Evolutionary conservation across 139 green algal genomes (phyloP), one percentile per base, ranked within the genome.

Genomic region (Chlorella sorokiniana): DNA sequence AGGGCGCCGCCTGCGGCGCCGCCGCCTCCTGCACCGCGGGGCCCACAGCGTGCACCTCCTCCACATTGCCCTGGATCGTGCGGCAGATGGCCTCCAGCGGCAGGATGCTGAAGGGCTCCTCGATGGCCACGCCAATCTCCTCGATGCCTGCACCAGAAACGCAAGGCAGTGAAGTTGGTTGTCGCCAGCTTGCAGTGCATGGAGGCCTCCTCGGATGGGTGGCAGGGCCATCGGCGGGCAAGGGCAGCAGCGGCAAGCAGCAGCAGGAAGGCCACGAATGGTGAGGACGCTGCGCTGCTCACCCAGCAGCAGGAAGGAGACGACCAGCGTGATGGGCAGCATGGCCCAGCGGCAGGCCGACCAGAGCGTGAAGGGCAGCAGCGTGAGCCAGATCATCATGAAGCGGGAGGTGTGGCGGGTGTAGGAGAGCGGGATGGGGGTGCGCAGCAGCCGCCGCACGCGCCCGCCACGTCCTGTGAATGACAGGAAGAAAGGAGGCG

Each of bases 391-490:
- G 54, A 48, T 81, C 59, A 81, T 70, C 75, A 81, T 81, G 75
- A 81, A 81, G n/a, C 75, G 56, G 40, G 33, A 56, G 40, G 75
- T 81, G 75, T 81, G 75, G 25, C 56, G 73, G 54, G 73, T 79
- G 54, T 79, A 79, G 73, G 78, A 88, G 35, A 93, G 83, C 3
- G 94, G 94, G 71, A 97, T 96, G 76, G 94, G 94, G 2, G 93
- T 95, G 52, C 82, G 87, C 65, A 95, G 83, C 59, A 97, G 87
- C 29, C 94, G 87, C 89, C 92, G 83, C 91, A 95, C 41, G 77
- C 83, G 41, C 92, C 92, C 0, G 91, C 69, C 18, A 85, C 78
- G 64, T 95, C 78, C 48, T 65, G n/a, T n/a, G n/a, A n/a, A n/a
- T n/a, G n/a, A 31, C 56, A 65, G 48, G 14, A n/a, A n/a, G n/a